Base-by-base conservation (phyloP, 257 asterid species). In the Leptodermis oblonga region DNA sequence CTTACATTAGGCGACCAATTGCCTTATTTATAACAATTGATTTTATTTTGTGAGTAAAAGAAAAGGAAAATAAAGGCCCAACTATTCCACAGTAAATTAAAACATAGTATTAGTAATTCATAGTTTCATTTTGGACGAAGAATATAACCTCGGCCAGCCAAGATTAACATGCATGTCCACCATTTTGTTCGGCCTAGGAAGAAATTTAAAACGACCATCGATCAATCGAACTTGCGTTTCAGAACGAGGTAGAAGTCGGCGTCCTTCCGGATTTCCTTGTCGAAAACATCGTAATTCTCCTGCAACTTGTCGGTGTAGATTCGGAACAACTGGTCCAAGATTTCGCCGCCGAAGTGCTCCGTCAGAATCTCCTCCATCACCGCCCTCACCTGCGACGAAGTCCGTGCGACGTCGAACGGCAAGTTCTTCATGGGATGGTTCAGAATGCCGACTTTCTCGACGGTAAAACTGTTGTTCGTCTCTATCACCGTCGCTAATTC, bases 401-500 rank as follows among this genome's bases (percentile, higher is more conserved):
- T 49, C 70, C 1, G 22, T n/a, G 34, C 33, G 20, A 51, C 69
- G 25, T 71, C 75, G 39, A 62, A 62, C 11, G 69, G 53, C 17
- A 51, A 51, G 17, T 46, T 12, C 63, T 52, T 71, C 75, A 71
- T 62, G 17, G 75, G 75, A 5, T 71, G 75, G 14, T 42, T 48
- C 62, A 71, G 39, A 8, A 49, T 30, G 14, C 75, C 75, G 17
- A 33, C 53, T 36, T 39, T 62, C 45, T 71, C 75, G 17, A 71
- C 11, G 15, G 63, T 62, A 49, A 71, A 71, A 30, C 33, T 46
- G 3, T 51, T 46, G 30, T 71, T 62, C 69, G 33, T 62, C 45
- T 62, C 75, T 23, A 71, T 62, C 63, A 71, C 53, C 63, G n/a
- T 71, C 62, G 49, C 69, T 69, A 71, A 18, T 8, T 71, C 75